Conservation (phyloP, 306 rosid species). For the Vigna reflexopilosa region DNA sequence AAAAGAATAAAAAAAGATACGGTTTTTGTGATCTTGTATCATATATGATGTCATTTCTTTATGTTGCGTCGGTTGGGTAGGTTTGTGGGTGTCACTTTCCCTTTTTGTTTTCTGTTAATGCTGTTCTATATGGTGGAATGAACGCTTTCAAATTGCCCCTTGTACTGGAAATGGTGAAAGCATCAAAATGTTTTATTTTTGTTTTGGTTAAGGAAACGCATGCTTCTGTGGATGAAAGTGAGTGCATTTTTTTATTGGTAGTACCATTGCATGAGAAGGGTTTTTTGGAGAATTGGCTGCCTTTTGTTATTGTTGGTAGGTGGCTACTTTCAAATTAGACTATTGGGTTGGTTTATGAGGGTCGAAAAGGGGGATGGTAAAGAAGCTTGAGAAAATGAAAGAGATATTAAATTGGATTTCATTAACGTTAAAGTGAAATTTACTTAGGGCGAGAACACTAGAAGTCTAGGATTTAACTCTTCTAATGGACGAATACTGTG, state of each 20-base stretch:
- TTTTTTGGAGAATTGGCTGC: not conserved
- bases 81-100: not conserved
- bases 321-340: not conserved
- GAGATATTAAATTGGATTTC: too few relatives aligned
- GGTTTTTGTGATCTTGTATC: not conserved
- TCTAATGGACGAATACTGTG: not conserved
- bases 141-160: not conserved
- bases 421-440: not conserved
- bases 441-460: not conserved
- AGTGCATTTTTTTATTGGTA: not conserved
- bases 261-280: not conserved
- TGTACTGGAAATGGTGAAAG: not conserved
- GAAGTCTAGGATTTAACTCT: not conserved
- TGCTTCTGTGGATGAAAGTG: constrained; percentile 8
- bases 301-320: not conserved
- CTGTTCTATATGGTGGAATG: too few relatives aligned
- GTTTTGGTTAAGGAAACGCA: constrained; percentile 3
- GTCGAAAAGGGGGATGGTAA: not conserved
- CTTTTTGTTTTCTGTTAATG: too few relatives aligned
- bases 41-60: not conserved
- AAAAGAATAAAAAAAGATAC: not conserved
- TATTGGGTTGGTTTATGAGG: not conserved
- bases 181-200: not conserved
- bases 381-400: not conserved
- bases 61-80: not conserved